Base-by-base conservation (phyloP, 805 yeast genomes). In the Hanseniaspora clermontiae region DNA sequence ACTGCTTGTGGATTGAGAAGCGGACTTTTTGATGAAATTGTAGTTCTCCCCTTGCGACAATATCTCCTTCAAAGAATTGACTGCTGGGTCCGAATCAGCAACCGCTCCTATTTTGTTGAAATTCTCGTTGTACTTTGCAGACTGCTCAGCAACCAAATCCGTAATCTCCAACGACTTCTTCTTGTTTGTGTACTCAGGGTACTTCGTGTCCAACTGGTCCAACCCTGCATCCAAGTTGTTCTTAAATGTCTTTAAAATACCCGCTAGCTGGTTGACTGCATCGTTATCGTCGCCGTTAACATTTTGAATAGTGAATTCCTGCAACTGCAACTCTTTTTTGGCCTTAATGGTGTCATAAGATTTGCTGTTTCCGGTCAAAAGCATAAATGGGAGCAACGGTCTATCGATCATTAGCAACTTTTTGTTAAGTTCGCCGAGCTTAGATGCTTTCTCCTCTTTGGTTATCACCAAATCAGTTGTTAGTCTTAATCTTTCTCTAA, bases 161-260 rank as follows among this genome's bases (percentile, higher is more conserved):
- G 27, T 20, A 20, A 46, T 53, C n/a, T 53, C 51, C 34, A 46
- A 14, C 1, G 57, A 53, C n/a, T 45, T 53, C 5, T 31, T 12
- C 5, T 29, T 31, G 40, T 53, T 38, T 1, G 39, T 19, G 37
- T 46, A 38, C 20, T 31, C 47, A 2, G 43, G 45, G 32, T 51
- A 24, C 24, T 60, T 53, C 20, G 45, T 15, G 2, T 61, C 61
- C 11, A 62, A 40, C 7, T 45, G 37, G 5, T 53, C 32, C 11
- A 66, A 20, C 17, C 59, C 61, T 8, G 49, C 46, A 32, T 51
- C 55, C 53, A 64, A 57, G 24, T 50, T 55, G 24, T 43, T 50
- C 49, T 67, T 61, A 51, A 62, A 64, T 19, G 52, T 58, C 42
- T 48, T 58, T 1, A 64, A 63, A 11, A 62, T 61, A 20, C 39